Evolutionary conservation across 2,329 filamentous ascomycete genomes (phyloP).

Genomic region (Cadophora sp.): DNA sequence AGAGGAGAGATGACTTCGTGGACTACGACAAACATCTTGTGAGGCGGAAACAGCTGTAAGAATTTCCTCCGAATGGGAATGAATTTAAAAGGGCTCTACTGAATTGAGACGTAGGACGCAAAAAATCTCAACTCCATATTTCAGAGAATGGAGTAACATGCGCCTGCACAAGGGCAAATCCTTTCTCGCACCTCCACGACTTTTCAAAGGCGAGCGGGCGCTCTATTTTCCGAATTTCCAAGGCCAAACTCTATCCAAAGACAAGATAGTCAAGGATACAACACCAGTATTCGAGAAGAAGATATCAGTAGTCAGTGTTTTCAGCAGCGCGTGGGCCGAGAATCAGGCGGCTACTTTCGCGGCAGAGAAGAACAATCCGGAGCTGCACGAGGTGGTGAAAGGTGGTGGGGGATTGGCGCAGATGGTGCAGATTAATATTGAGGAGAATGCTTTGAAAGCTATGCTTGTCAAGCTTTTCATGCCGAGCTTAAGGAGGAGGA

Average conservation of each 20-base stretch:
- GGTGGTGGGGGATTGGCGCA: slow-evolving; percentile 65
- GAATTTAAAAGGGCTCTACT: slow-evolving; percentile 16
- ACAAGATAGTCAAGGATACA: slow-evolving; percentile 66
- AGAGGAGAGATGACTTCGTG: slow-evolving; percentile 81
- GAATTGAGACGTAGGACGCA: slow-evolving; percentile 60
- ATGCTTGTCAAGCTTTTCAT: slow-evolving; percentile 64
- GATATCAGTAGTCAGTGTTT: slow-evolving; percentile 80
- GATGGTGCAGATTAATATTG: slow-evolving; percentile 85
- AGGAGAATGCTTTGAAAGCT: slow-evolving; percentile 77
- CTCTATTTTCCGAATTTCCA: slow-evolving; percentile 94
- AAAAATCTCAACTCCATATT: slow-evolving; percentile 87
- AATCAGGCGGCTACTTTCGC: slow-evolving; percentile 78
- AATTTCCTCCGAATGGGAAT: not conserved
- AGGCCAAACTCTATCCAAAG: slow-evolving; percentile 75
- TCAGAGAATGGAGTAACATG: slow-evolving; percentile 92
- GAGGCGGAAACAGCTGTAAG: slow-evolving; percentile 76
- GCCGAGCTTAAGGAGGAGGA: slow-evolving; percentile 56
- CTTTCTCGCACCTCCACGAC: slow-evolving; percentile 82
- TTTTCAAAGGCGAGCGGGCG: slow-evolving; percentile 82
- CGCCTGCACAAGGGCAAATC: slow-evolving; percentile 86
- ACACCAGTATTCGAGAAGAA: slow-evolving; percentile 76
- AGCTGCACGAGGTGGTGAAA: slow-evolving; percentile 67
- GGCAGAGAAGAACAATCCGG: slow-evolving; percentile 68
- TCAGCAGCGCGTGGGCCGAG: slow-evolving; percentile 86
- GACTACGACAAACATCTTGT: slow-evolving; percentile 85